Evolutionary conservation across 1,284 basidiomycete genomes (phyloP), one percentile per base, ranked within the genome.

Genomic region (Singerocomus inundabilis): DNA sequence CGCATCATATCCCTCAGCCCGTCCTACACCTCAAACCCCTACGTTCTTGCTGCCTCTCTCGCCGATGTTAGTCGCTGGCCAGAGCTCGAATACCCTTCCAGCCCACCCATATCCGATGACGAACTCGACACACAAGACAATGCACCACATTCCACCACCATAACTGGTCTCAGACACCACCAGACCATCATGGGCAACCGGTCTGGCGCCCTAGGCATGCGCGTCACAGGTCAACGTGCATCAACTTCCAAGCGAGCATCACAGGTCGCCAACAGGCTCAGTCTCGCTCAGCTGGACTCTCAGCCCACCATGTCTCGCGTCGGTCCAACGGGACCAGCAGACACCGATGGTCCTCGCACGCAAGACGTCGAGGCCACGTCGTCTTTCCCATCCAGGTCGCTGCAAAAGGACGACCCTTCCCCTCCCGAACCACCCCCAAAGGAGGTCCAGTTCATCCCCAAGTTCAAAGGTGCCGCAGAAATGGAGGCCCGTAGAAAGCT

Each of bases 1-100:
- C 81, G 88, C 33, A 78, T 95, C 61, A 85, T 96, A 59, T 82
- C 89, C 2, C 76, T 96, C 44, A 84, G 82, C 63, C 81, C 82
- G 1, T 76, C 81, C 1, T 89, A 90, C 69, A 72, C 79, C 12
- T 72, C 80, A 9, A 94, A 94, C 61, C 85, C 90, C 1, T 93
- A 95, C 68, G 82, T 95, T 60, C 72, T 82, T 41, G 85, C 88
- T 2, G 80, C 90, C 0, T 85, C 85, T 2, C 78, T 93, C 26
- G 82, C 89, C 4, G 91, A 96, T 66, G 62, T 74, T 5, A 81
- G 88, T 29, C 71, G 81, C 63, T 95, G 91, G 90, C 92, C 92
- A 16, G 91, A 96, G 67, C 80, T 95, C 44, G 76, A 76, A 10
- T 72, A 80, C 47, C 83, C 81, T 5, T 71, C 72, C 44, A 92